These are phyloP conservation scores for Meripilus lineatus DNA, from an alignment of 1,284 basidiomycete species.

Conservation along the genomic window DNA sequence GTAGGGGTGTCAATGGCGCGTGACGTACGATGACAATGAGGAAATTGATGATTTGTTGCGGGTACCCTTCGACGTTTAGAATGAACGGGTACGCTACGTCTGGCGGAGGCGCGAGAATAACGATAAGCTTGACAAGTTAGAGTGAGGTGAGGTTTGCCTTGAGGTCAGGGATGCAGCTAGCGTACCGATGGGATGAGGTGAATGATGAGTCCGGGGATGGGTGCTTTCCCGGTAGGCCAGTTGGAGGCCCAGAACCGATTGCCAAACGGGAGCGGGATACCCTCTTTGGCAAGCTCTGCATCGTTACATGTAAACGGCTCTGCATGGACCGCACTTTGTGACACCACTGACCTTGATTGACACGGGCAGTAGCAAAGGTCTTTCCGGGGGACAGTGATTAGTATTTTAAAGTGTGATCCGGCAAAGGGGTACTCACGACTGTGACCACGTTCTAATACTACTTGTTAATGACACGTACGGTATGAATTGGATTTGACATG, in stretches of 20 bases:
- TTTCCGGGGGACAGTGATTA: conserved; percentile 1
- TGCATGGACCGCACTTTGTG: neutral
- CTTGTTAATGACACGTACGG: too few relatives aligned
- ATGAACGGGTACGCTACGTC: conserved; percentile 68
- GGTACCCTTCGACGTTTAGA: conserved; percentile 56
- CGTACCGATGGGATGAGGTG: conserved; percentile 53
- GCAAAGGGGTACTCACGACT: conserved; percentile 9
- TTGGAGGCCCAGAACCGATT: conserved; percentile 63
- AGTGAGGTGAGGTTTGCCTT: neutral
- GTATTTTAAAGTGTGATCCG: neutral
- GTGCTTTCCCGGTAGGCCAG: conserved; percentile 57
- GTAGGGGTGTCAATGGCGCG: neutral
- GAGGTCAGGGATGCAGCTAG: conserved; percentile 23
- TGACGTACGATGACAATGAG: conserved; percentile 44
- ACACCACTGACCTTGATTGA: conserved; percentile 13
- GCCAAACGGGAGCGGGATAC: conserved; percentile 50
- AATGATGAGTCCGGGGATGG: conserved; percentile 52
- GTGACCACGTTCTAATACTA: conserved; percentile 14
- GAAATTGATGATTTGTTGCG: conserved; percentile 50
- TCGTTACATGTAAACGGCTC: neutral
- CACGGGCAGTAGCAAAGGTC: conserved; percentile 17
- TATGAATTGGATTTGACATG: too few relatives aligned
- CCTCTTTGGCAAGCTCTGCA: conserved; percentile 48
- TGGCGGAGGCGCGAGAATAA: conserved; percentile 51
- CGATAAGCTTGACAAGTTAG: conserved; percentile 38